phyloP scores from a whole-genome alignment of 2,329 filamentous ascomycete genomes.

The Tolypocladium pustulatum region DNA sequence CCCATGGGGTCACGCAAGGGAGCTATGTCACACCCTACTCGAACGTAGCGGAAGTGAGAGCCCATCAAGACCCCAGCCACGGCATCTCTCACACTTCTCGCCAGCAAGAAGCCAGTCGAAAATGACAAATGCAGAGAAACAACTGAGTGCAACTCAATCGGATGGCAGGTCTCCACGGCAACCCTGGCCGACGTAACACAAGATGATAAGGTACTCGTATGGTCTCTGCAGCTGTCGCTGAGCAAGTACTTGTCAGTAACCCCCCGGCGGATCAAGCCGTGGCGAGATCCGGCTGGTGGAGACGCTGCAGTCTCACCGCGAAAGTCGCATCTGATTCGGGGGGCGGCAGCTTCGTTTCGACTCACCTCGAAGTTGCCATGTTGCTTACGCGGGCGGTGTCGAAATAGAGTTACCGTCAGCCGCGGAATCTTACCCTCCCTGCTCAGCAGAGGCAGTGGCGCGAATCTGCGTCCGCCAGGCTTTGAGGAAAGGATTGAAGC shows the following conservation, averaged over 20 bases:
- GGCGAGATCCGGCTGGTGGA: neutral
- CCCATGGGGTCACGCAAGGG: neutral
- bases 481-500: neutral
- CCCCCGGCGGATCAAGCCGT: neutral
- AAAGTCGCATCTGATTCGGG: neutral
- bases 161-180: neutral
- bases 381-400: neutral
- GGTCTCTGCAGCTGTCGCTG: neutral
- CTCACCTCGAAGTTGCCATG: neutral
- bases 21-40: neutral
- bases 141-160: neutral
- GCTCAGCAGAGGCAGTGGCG: neutral
- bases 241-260: neutral
- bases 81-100: neutral
- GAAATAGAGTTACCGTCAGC: neutral
- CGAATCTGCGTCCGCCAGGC: neutral
- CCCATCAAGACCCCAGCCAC: no score
- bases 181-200: neutral
- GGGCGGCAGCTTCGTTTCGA: neutral
- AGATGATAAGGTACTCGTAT: no score
- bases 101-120: neutral
- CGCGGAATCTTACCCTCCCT: neutral
- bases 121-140: neutral
- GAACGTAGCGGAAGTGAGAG: neutral
- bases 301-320: neutral